Conservation (phyloP, 768 basidiomycete species). For the Jaapia argillacea region DNA sequence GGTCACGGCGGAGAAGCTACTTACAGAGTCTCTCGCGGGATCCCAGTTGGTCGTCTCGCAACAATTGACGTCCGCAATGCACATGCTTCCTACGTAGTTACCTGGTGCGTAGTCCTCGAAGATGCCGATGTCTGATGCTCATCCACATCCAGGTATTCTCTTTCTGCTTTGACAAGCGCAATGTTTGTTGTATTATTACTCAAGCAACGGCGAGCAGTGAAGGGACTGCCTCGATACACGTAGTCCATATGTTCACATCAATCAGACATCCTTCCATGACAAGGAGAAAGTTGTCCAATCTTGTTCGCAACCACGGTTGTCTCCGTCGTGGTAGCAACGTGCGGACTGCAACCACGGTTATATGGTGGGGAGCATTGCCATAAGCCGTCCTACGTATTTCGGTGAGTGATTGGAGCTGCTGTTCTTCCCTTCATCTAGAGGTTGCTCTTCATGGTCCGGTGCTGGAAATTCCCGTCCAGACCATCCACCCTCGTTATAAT, state of each 20-base stretch:
- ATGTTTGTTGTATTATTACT: conserved; percentile 70
- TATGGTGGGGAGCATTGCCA: not conserved
- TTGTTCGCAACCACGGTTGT: not conserved
- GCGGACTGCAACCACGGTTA: too few relatives aligned
- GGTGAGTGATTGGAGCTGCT: too few relatives aligned
- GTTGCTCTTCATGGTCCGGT: too few relatives aligned
- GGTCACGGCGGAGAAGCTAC: conserved; percentile 74
- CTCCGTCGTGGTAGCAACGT: too few relatives aligned
- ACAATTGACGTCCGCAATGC: conserved; percentile 86
- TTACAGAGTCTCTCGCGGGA: conserved; percentile 49
- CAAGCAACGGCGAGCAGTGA: conserved; percentile 41
- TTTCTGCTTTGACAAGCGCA: conserved; percentile 73
- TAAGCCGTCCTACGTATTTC: not conserved
- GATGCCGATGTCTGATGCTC: not conserved
- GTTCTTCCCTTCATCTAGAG: too few relatives aligned
- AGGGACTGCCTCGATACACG: conserved; percentile 39
- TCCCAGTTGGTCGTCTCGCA: conserved; percentile 78
- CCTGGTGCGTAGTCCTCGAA: conserved; percentile 52
- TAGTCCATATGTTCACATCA: not conserved
- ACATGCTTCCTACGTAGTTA: conserved; percentile 90
- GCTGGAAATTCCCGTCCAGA: too few relatives aligned
- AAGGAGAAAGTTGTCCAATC: not conserved
- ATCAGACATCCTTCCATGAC: not conserved
- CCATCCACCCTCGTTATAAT: too few relatives aligned
- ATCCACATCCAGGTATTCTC: conserved; percentile 58